Conservation (phyloP, 2,329 filamentous ascomycete species). For the Stagonosporopsis cucurbitacearum region DNA sequence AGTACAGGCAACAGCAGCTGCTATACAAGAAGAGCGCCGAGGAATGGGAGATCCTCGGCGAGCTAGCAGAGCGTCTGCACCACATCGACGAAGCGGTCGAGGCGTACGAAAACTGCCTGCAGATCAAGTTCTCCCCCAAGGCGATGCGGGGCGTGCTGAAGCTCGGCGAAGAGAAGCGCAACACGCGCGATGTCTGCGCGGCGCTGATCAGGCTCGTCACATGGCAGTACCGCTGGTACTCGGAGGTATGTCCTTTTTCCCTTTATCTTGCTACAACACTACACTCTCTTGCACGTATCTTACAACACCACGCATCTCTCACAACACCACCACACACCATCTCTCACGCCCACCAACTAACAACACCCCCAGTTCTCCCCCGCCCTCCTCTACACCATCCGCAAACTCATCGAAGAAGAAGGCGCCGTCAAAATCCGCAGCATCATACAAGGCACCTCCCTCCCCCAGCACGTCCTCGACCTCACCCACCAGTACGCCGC, state of each 20-base stretch:
- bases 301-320: no score
- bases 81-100: slow-evolving; percentile 91
- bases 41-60: slow-evolving; percentile 97
- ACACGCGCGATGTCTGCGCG: slow-evolving; percentile 79
- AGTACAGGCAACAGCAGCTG: slow-evolving; percentile 90
- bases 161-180: slow-evolving; percentile 77
- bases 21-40: slow-evolving; percentile 96
- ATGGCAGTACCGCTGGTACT: slow-evolving; percentile 99
- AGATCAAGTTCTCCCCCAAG: slow-evolving; percentile 90
- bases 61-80: slow-evolving; percentile 89
- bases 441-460: slow-evolving; percentile 93
- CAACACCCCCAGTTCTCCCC: slow-evolving; percentile 75
- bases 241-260: slow-evolving; percentile 65
- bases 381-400: slow-evolving; percentile 83
- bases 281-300: no score
- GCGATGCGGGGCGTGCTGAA: slow-evolving; percentile 85
- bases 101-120: slow-evolving; percentile 87
- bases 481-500: slow-evolving; percentile 96
- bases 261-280: neutral
- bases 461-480: slow-evolving; percentile 91
- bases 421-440: slow-evolving; percentile 96
- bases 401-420: slow-evolving; percentile 94
- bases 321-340: no score
- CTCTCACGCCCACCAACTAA: no score
- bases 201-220: slow-evolving; percentile 91